Percentiles rank a stretch among this genome's conserved stretches.
phyloP scores from a whole-genome alignment of 1,284 basidiomycete genomes.

The Agaricales sp. region DNA sequence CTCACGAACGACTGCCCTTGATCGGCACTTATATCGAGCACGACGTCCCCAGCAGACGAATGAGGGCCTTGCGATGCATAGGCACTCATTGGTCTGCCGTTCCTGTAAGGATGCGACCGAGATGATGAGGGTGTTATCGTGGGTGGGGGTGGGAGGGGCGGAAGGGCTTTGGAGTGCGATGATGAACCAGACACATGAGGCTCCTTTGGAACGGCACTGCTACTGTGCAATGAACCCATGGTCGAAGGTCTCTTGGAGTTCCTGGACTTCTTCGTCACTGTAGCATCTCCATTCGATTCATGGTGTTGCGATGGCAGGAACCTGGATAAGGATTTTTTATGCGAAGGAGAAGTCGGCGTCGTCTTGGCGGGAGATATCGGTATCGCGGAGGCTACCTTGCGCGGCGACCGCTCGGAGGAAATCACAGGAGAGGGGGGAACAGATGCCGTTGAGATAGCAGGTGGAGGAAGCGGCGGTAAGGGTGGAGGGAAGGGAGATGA shows the following conservation, averaged over 20 bases:
- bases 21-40: not conserved
- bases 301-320: not conserved
- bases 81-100: not conserved
- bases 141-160: not conserved
- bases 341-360: not conserved
- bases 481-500: not conserved
- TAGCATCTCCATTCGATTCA: not conserved
- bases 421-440: not conserved
- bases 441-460: not conserved
- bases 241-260: not conserved
- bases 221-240: no score
- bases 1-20: not conserved
- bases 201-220: no score
- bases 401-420: not conserved
- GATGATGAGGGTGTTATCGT: not conserved
- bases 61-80: not conserved
- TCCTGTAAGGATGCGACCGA: not conserved
- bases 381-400: not conserved
- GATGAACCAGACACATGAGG: not conserved
- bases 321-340: not conserved
- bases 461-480: not conserved
- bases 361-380: not conserved
- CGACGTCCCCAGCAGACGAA: not conserved
- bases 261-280: not conserved
- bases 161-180: not conserved